Conservation (phyloP, 805 yeast species). For the Ogataea paraovalis region DNA sequence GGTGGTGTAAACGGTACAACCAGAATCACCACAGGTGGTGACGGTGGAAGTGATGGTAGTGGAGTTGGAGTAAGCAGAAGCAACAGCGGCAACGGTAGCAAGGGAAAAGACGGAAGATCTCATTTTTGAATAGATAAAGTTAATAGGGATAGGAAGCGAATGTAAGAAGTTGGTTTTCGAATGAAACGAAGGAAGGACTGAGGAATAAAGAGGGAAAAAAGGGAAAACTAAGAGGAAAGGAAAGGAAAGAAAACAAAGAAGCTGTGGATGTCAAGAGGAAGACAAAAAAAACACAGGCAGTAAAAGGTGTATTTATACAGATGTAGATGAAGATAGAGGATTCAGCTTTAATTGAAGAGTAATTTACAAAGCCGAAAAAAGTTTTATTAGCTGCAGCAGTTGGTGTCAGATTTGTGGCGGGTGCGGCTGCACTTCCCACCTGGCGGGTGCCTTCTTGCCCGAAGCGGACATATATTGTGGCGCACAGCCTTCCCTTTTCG, state of each 20-base stretch:
- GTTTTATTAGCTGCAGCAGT: neutral
- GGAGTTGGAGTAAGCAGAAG: conserved; percentile 8
- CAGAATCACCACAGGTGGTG: conserved; percentile 14
- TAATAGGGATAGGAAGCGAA: conserved; percentile 3
- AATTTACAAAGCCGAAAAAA: neutral
- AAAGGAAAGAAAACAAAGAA: neutral
- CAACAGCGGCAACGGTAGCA: conserved; percentile 12
- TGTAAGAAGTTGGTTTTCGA: conserved; percentile 1
- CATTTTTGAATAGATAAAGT: conserved; percentile 6
- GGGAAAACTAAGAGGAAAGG: neutral
- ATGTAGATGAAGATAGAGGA: neutral
- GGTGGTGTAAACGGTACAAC: conserved; percentile 15
- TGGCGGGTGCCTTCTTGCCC: too few species aligned
- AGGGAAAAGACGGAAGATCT: conserved; percentile 14
- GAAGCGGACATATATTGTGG: too few species aligned
- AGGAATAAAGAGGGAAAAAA: neutral
- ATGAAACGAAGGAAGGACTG: neutral
- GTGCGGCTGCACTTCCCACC: too few species aligned
- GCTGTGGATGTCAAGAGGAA: neutral
- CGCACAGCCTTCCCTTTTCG: too few species aligned
- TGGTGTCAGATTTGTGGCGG: neutral
- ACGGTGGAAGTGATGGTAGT: conserved; percentile 17
- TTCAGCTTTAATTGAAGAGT: too few species aligned
- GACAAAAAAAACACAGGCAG: neutral
- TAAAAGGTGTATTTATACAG: neutral